A percentile compares a stretch with the other conserved stretches of the same genome.
Conservation (phyloP, 805 yeast species). For the Grigorovia transvaalensis region DNA sequence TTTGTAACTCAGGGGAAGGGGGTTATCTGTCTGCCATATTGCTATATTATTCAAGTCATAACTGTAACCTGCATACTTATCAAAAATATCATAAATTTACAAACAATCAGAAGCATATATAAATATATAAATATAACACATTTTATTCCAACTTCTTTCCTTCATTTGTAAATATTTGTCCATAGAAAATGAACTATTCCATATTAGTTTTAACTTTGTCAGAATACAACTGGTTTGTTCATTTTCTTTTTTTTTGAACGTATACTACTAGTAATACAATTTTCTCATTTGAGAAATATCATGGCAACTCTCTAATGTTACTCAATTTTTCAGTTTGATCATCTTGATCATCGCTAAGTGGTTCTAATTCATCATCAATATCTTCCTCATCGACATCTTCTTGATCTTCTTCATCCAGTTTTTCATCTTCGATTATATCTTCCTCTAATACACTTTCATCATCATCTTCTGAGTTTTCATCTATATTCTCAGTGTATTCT, state of each 20-base stretch:
- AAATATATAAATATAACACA: too few species aligned
- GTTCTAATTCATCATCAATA: conserved; percentile 8
- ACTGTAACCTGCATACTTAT: too few species aligned
- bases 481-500: neutral
- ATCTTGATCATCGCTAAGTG: conserved; percentile 5
- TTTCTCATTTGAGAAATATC: neutral
- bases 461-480: neutral
- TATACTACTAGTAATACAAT: neutral
- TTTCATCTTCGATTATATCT: conserved; percentile 14
- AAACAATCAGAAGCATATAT: too few species aligned
- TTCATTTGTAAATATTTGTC: too few species aligned
- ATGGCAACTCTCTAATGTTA: neutral
- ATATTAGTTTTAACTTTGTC: too few species aligned
- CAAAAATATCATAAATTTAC: too few species aligned
- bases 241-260: neutral
- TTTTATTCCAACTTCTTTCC: too few species aligned
- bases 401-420: conserved; percentile 10
- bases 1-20: too few species aligned
- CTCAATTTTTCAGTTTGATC: neutral
- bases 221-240: too few species aligned
- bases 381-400: conserved; percentile 11
- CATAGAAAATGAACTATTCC: too few species aligned
- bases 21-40: too few species aligned
- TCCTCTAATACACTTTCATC: conserved; percentile 5
- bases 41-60: too few species aligned